phyloP scores from a whole-genome alignment of 225 moss, liverwort and hornwort species.

The Polytrichum commune region DNA sequence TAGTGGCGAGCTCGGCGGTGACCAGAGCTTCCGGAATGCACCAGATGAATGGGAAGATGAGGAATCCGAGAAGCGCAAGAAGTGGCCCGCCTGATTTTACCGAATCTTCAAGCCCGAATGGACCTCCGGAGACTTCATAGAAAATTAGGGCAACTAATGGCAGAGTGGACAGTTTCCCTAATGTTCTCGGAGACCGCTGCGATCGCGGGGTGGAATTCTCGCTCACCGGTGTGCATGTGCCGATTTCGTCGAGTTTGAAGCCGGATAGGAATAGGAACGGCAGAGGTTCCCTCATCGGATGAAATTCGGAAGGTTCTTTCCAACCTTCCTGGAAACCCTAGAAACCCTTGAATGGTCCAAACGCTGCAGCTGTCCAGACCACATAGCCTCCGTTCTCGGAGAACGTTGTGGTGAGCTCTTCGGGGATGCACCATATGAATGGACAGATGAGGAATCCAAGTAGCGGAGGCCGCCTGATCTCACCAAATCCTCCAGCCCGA shows the following conservation, averaged over 20 bases:
- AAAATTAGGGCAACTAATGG: constrained; percentile 63
- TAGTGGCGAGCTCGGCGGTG: constrained; percentile 62
- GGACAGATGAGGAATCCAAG: constrained; percentile 48
- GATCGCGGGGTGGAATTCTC: constrained; percentile 2
- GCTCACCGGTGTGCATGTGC: constrained; percentile 2
- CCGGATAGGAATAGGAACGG: not conserved
- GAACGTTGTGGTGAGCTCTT: constrained; percentile 61
- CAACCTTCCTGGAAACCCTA: constrained; percentile 55
- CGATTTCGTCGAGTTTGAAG: not conserved
- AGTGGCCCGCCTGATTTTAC: constrained; percentile 59
- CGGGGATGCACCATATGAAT: constrained; percentile 57
- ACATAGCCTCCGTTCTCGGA: constrained; percentile 63
- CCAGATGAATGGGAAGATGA: constrained; percentile 52
- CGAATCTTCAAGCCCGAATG: constrained; percentile 61
- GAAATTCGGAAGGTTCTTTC: not conserved
- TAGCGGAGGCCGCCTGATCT: constrained; percentile 55
- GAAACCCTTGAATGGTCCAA: constrained; percentile 64
- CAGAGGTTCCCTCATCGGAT: constrained; percentile 7
- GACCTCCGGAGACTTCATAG: constrained; percentile 66
- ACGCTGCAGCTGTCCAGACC: constrained; percentile 60
- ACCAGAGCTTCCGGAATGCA: constrained; percentile 65
- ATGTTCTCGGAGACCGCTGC: not conserved
- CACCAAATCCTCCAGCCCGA: constrained; percentile 56
- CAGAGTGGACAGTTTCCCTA: constrained; percentile 38
- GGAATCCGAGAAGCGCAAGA: constrained; percentile 47